Evolutionary conservation across 345 rosid species (phyloP), one percentile per base, ranked within the genome.

Genomic region (Eucalyptus pauciflora): DNA sequence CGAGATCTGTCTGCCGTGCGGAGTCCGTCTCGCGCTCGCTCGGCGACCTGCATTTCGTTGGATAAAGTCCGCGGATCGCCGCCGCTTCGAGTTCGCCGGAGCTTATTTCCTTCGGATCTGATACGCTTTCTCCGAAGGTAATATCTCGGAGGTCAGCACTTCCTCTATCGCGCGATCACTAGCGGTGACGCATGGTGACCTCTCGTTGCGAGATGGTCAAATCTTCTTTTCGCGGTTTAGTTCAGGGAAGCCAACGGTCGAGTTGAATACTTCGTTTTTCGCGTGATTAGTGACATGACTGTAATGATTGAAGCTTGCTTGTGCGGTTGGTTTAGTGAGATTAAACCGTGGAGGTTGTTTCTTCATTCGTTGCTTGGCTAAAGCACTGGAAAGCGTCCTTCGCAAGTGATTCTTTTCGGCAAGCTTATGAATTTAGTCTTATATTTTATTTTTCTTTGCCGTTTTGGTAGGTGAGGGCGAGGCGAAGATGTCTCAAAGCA

Each of bases 401-500:
- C 45, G 31, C 16, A 3, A 50, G 67, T 15, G 60, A 20, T 86
- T 48, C 29, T 8, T 3, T 54, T 54, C 22, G 64, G 48, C 43
- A 29, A 60, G n/a, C n/a, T 37, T 37, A 15, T 54, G 33, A 6
- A 50, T 37, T 86, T 43, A 6, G 29, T 41, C 15, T 64, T 52
- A 52, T 18, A 0, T 52, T 7, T 16, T 29, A 37, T 22, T 8
- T 45, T 12, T 5, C 1, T 52, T 71, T 45, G n/a, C 29, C 10
- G 88, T 81, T 69, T 64, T 60, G 89, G 87, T 58, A 45, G 85
- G 86, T 79, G 88, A 80, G 46, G 87, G 45, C 18, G 51, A 37
- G 43, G 50, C 43, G 80, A 87, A 79, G 87, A 96, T 98, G 99
- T 96, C 99, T 86, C 92, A 96, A 79, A 97, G 96, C 94, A 94